These are phyloP conservation scores for Epichloe scottii DNA, from an alignment of 2,329 filamentous ascomycete genomes.

Conservation along the genomic window DNA sequence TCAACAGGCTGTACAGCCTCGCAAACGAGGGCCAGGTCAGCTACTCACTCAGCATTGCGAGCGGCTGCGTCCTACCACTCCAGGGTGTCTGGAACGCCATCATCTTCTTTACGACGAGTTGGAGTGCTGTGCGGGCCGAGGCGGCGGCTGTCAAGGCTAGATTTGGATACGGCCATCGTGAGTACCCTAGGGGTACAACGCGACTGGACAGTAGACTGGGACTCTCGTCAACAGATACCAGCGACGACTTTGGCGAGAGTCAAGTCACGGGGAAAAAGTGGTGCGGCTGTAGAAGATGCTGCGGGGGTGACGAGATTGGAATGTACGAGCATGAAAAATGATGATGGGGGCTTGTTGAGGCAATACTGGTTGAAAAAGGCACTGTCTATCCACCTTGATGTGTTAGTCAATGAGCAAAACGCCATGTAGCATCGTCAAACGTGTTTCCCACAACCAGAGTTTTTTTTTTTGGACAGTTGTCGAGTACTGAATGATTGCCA, in stretches of 20 bases:
- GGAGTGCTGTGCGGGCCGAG: conserved; percentile 23
- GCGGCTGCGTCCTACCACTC: conserved; percentile 59
- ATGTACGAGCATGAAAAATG: not conserved
- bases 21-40: conserved; percentile 34
- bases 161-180: conserved; percentile 2
- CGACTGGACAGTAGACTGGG: conserved; percentile 18
- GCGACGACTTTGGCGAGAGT: not conserved
- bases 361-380: not conserved
- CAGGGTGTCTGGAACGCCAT: conserved; percentile 73
- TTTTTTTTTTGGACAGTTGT: not conserved
- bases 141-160: conserved; percentile 9
- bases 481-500: not conserved
- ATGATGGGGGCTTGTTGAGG: not conserved
- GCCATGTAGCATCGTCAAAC: too few species aligned
- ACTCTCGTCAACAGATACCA: conserved; percentile 1
- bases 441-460: not conserved
- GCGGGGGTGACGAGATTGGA: not conserved
- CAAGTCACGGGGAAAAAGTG: not conserved
- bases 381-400: too few species aligned
- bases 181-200: conserved; percentile 7
- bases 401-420: too few species aligned
- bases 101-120: conserved; percentile 60
- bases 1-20: conserved; percentile 61
- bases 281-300: not conserved
- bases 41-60: conserved; percentile 55